These are phyloP conservation scores for Sporobolomyces roseus DNA, from an alignment of 768 basidiomycete genomes.

Conservation along the genomic window DNA sequence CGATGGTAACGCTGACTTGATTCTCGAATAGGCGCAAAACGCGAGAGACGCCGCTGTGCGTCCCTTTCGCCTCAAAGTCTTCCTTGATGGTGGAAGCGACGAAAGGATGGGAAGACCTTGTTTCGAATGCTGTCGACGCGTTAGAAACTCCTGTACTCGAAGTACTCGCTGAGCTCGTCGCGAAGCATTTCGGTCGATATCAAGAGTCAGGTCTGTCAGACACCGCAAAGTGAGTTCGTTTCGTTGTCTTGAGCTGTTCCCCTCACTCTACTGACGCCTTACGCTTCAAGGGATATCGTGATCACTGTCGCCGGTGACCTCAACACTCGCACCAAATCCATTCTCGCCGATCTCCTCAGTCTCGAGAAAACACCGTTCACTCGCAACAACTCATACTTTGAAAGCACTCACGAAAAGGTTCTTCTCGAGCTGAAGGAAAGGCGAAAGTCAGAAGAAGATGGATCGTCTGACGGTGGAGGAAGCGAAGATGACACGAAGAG, in stretches of 20 bases:
- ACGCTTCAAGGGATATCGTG: constrained; percentile 44
- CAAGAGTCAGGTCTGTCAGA: constrained; percentile 27
- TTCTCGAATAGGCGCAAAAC: constrained; percentile 52
- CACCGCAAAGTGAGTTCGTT: constrained; percentile 46
- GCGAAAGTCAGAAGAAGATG: too few relatives aligned
- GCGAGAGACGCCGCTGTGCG: constrained; percentile 51
- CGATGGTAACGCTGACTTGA: too few relatives aligned
- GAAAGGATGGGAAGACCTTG: constrained; percentile 50
- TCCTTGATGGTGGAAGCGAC: constrained; percentile 50
- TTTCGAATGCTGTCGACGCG: constrained; percentile 48
- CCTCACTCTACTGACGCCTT: too few relatives aligned
- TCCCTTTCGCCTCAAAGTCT: constrained; percentile 51
- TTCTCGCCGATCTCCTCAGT: constrained; percentile 49
- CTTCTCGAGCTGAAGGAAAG: constrained; percentile 50
- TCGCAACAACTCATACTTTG: constrained; percentile 53
- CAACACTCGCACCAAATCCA: background rate
- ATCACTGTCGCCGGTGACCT: constrained; percentile 38
- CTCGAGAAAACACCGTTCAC: constrained; percentile 54
- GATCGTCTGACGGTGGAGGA: constrained; percentile 17
- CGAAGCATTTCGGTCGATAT: constrained; percentile 53
- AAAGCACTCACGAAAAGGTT: constrained; percentile 49
- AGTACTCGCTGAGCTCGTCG: constrained; percentile 46
- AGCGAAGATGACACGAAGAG: constrained; percentile 18
- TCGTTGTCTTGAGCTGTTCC: background rate
- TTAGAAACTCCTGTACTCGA: constrained; percentile 41